Base-by-base conservation (phyloP, 2,329 filamentous ascomycete species). In the Ophiocordyceps camponoti-leonardi region DNA sequence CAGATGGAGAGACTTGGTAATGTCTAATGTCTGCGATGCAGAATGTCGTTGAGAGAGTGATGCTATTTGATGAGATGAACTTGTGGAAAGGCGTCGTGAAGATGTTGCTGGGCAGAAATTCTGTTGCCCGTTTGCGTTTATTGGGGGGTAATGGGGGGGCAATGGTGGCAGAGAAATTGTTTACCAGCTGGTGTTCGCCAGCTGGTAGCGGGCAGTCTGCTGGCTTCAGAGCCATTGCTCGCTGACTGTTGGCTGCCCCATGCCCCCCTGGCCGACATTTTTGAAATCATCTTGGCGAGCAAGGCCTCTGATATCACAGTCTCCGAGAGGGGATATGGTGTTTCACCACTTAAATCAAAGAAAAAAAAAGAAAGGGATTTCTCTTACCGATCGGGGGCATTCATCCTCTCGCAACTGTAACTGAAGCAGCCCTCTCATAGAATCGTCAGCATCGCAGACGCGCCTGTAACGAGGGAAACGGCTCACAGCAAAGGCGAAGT, bases 381-480 rank as follows among this genome's bases (percentile, higher is more conserved):
- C 37, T 62, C 71, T 59, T 52, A 75, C 72, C 72, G 64, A 56
- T 75, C 72, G 18, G 72, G 72, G 13, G 72, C 72, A 62, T 75
- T 75, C 72, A 75, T 75, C 26, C 40, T 39, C 20, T 37, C 23
- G n/a, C 10, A 6, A 7, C 11, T 16, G 20, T 11, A 18, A 19
- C 39, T 41, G 39, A 12, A 26, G 23, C 23, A 26, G 23, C 23
- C 8, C 8, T n/a, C n/a, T 23, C 22, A 28, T 28, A 28, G 26
- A 28, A 28, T 28, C 26, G 26, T 28, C 26, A 28, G 26, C 26
- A 11, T 11, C 6, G 11, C 10, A 8, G 4, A 28, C 26, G 26
- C 26, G 4, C 26, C 4, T 28, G 8, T 28, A 8, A 28, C 26
- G 7, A 10, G 26, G 2, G 26, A 8, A 11, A 28, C 7, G 26